These are phyloP conservation scores for Penicillium argentinense DNA, from an alignment of 495 filamentous ascomycete species.

Conservation along the genomic window DNA sequence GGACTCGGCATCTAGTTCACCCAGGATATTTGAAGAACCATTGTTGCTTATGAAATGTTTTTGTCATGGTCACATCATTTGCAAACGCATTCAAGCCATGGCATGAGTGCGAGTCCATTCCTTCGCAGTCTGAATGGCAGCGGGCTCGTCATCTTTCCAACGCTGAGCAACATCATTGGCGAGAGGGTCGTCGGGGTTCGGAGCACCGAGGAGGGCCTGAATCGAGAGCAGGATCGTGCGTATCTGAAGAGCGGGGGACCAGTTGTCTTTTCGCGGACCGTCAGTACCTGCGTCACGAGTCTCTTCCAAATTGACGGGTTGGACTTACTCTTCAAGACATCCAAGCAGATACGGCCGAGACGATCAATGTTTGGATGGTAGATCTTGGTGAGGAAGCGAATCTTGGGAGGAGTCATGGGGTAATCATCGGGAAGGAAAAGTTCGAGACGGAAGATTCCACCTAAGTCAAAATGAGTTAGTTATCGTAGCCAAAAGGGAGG, in stretches of 20 bases:
- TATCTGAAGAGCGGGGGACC: slow-evolving; percentile 97
- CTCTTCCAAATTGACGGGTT: too few species aligned
- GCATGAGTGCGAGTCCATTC: slow-evolving; percentile 87
- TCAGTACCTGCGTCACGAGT: too few species aligned
- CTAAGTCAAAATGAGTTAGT: slow-evolving; percentile 39
- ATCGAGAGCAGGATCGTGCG: slow-evolving; percentile 96
- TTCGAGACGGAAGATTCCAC: slow-evolving; percentile 95
- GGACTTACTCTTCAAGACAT: slow-evolving; percentile 88
- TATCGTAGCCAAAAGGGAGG: slow-evolving; percentile 15
- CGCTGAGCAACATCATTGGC: slow-evolving; percentile 96
- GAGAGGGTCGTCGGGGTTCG: slow-evolving; percentile 95
- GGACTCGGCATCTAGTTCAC: neutral
- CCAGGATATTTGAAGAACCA: neutral
- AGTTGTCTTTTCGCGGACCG: too few species aligned
- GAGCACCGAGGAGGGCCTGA: slow-evolving; percentile 92
- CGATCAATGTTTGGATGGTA: slow-evolving; percentile 99
- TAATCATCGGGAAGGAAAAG: slow-evolving; percentile 99
- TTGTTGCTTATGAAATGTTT: slow-evolving; percentile 5
- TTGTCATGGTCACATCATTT: slow-evolving; percentile 43
- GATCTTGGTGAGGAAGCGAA: slow-evolving; percentile 97
- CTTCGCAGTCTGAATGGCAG: slow-evolving; percentile 83
- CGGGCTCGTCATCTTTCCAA: slow-evolving; percentile 94
- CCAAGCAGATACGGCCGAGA: slow-evolving; percentile 92
- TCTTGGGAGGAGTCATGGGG: slow-evolving; percentile 98
- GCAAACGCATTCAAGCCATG: slow-evolving; percentile 46